These are phyloP conservation scores for Thelonectria discophora DNA, from an alignment of 2,329 filamentous ascomycete species.

Conservation along the genomic window DNA sequence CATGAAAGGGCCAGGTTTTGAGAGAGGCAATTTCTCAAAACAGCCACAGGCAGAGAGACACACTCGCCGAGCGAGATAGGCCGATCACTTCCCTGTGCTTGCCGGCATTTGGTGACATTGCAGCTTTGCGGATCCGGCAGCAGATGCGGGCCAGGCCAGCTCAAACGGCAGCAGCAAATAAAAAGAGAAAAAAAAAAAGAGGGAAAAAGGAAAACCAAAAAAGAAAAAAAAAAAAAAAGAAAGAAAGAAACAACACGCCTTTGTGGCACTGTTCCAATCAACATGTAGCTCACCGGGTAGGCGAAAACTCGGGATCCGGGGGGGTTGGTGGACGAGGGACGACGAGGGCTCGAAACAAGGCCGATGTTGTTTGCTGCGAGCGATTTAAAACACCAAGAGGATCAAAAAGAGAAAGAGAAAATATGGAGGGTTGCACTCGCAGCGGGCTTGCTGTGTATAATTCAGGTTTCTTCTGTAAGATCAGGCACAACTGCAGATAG, in stretches of 20 bases:
- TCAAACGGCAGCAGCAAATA: too few relatives aligned
- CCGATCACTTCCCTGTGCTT: neutral
- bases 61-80: too few relatives aligned
- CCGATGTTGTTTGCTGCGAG: neutral
- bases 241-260: neutral
- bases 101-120: conserved; percentile 9
- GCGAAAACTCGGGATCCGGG: neutral
- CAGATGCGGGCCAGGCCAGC: conserved; percentile 8
- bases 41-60: too few relatives aligned
- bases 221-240: too few relatives aligned
- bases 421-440: too few relatives aligned
- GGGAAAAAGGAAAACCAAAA: too few relatives aligned
- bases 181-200: too few relatives aligned
- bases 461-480: conserved; percentile 3
- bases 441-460: neutral
- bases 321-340: neutral
- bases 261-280: conserved; percentile 8
- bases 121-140: conserved; percentile 12
- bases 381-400: neutral
- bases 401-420: too few relatives aligned
- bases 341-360: conserved; percentile 11
- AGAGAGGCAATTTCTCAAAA: neutral
- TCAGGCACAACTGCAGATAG: conserved; percentile 15
- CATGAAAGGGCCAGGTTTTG: neutral
- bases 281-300: conserved; percentile 1